Conservation (phyloP, 2,329 filamentous ascomycete species). For the Hymenoscyphus repandus region DNA sequence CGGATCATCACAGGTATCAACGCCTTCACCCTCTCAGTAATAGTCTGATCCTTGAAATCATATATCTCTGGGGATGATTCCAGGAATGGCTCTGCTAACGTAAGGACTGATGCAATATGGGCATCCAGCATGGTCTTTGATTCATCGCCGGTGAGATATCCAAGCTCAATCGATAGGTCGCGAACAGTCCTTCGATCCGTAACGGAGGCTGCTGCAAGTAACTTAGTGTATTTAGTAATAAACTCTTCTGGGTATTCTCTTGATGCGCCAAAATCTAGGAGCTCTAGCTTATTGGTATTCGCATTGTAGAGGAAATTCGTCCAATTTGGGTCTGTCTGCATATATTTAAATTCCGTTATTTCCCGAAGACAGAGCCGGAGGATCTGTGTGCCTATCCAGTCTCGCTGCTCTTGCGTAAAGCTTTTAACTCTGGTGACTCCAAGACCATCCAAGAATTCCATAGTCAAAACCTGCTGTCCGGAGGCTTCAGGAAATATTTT, state of each 20-base stretch:
- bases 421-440: conserved; percentile 75
- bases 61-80: conserved; percentile 73
- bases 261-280: conserved; percentile 93
- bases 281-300: conserved; percentile 65
- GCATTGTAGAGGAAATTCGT: conserved; percentile 95
- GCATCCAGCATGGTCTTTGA: conserved; percentile 82
- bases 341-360: conserved; percentile 91
- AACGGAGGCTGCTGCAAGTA: conserved; percentile 74
- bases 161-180: conserved; percentile 67
- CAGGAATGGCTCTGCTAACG: conserved; percentile 87
- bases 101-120: conserved; percentile 81
- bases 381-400: conserved; percentile 96
- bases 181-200: conserved; percentile 60
- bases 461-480: conserved; percentile 82
- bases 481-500: conserved; percentile 72
- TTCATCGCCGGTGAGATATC: conserved; percentile 90
- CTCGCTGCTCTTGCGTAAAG: conserved; percentile 76
- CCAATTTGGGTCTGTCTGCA: conserved; percentile 99
- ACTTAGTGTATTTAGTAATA: conserved; percentile 70
- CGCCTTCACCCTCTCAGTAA: conserved; percentile 83
- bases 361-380: conserved; percentile 87
- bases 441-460: conserved; percentile 82
- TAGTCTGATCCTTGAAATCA: conserved; percentile 90
- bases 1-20: conserved; percentile 91
- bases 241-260: conserved; percentile 80